Conservation (phyloP, 2,329 filamentous ascomycete genomes). For the Arthrocladium fulminans region DNA sequence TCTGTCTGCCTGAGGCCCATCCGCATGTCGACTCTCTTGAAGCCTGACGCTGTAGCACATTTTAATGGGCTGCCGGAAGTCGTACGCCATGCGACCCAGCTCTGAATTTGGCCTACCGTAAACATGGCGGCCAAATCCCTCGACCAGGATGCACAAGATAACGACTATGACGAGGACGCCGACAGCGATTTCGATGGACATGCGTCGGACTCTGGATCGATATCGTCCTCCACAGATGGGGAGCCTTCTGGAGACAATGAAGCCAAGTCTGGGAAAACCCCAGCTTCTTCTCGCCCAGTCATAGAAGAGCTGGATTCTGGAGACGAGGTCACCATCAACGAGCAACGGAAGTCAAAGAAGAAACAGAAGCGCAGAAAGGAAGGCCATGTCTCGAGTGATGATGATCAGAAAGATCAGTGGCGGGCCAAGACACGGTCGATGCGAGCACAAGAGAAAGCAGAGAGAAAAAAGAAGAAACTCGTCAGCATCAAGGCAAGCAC, state of each 20-base stretch:
- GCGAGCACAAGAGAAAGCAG: slow-evolving; percentile 40
- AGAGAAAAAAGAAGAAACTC: slow-evolving; percentile 39
- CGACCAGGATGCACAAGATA: slow-evolving; percentile 11
- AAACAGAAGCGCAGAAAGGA: slow-evolving; percentile 23
- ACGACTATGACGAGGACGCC: slow-evolving; percentile 24
- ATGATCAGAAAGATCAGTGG: slow-evolving; percentile 25
- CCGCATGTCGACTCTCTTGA: no score
- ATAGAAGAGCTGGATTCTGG: slow-evolving; percentile 44
- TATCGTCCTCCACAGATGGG: slow-evolving; percentile 15
- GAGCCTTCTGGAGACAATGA: background rate
- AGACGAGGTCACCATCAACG: slow-evolving; percentile 48
- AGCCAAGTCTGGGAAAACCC: slow-evolving; percentile 20
- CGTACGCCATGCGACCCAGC: background rate
- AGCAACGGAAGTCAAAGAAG: slow-evolving; percentile 32
- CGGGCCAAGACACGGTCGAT: slow-evolving; percentile 46
- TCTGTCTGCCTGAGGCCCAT: no score
- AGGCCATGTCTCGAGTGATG: slow-evolving; percentile 18
- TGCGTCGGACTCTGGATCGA: background rate
- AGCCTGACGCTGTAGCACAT: no score
- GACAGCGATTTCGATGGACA: slow-evolving; percentile 22
- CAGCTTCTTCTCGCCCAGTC: slow-evolving; percentile 16
- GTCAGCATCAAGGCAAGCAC: slow-evolving; percentile 44
- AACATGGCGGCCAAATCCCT: slow-evolving; percentile 6
- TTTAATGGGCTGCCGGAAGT: no score
- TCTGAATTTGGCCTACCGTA: no score